Evolutionary conservation across 495 filamentous ascomycete species (phyloP).

Genomic region (Glarea lozoyensis): DNA sequence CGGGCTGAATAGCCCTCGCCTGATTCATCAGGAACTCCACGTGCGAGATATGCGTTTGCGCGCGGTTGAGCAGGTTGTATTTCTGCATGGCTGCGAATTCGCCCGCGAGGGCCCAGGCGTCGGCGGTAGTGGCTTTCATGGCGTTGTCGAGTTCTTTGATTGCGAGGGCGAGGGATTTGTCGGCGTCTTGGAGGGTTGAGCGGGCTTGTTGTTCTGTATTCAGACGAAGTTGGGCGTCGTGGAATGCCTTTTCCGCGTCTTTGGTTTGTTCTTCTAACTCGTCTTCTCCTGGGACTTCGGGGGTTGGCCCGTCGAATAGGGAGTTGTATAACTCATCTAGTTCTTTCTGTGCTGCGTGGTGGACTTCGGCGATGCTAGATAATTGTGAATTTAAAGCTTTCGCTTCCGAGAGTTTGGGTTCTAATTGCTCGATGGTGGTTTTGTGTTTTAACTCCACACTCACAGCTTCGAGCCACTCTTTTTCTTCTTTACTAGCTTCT

Average conservation of each 20-base stretch:
- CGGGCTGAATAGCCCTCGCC: slow-evolving; percentile 23
- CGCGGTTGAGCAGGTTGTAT: slow-evolving; percentile 29
- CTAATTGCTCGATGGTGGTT: slow-evolving; percentile 25
- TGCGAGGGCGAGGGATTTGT: slow-evolving; percentile 9
- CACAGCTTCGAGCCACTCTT: slow-evolving; percentile 36
- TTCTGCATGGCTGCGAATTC: slow-evolving; percentile 28
- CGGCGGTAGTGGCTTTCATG: slow-evolving; percentile 16
- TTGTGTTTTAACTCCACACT: slow-evolving; percentile 30
- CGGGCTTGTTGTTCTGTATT: slow-evolving; percentile 22
- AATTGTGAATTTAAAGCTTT: slow-evolving; percentile 18
- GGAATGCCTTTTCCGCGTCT: slow-evolving; percentile 18
- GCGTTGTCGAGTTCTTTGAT: slow-evolving; percentile 18
- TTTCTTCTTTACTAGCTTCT: slow-evolving; percentile 37
- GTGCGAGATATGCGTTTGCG: slow-evolving; percentile 23
- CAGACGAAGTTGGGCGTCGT: slow-evolving; percentile 15
- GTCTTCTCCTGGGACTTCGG: slow-evolving; percentile 39
- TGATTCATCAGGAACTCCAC: slow-evolving; percentile 26
- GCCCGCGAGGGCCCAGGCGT: slow-evolving; percentile 26
- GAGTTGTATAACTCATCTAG: slow-evolving; percentile 30
- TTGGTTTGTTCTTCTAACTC: slow-evolving; percentile 24
- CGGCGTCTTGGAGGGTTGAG: slow-evolving; percentile 15
- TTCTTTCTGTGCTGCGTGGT: slow-evolving; percentile 26
- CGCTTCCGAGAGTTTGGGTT: slow-evolving; percentile 21
- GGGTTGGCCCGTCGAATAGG: slow-evolving; percentile 38
- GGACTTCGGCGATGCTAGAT: slow-evolving; percentile 19